These are phyloP conservation scores for Elymus sibiricus DNA, from an alignment of 176 grass and related monocot species.

Conservation along the genomic window DNA sequence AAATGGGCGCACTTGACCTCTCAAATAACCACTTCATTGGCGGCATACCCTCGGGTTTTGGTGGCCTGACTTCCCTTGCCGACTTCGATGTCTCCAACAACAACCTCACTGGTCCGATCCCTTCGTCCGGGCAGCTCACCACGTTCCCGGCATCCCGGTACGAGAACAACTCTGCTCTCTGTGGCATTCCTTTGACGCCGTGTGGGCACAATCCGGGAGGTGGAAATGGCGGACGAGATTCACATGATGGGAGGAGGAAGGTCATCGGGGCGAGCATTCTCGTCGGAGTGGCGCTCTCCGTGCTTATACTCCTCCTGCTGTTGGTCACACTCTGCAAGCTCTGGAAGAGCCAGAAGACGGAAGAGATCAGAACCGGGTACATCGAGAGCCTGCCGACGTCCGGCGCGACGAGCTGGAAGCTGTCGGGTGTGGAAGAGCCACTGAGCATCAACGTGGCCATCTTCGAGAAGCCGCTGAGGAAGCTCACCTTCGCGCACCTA, in stretches of 20 bases:
- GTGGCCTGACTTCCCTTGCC: conserved; percentile 42
- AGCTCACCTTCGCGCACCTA: conserved; percentile 91
- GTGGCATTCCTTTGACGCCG: conserved; percentile 72
- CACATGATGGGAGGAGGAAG: conserved; percentile 37
- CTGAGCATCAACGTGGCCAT: conserved; percentile 96
- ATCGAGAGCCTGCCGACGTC: conserved; percentile 75
- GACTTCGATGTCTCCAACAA: conserved; percentile 94
- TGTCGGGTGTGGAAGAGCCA: conserved; percentile 67
- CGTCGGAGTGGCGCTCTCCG: conserved; percentile 55
- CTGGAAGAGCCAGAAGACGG: conserved; percentile 57
- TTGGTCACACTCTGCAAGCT: conserved; percentile 68
- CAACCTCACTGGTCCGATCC: conserved; percentile 73
- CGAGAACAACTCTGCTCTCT: conserved; percentile 72
- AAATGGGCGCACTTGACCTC: conserved; percentile 68
- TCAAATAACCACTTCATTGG: conserved; percentile 81
- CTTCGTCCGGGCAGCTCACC: conserved; percentile 72
- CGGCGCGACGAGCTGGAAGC: conserved; percentile 73
- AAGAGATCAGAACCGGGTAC: conserved; percentile 48
- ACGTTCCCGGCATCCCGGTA: conserved; percentile 68
- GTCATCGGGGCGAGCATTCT: conserved; percentile 58
- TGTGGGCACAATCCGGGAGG: conserved; percentile 29
- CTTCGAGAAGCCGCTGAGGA: conserved; percentile 90
- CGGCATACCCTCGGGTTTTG: conserved; percentile 56
- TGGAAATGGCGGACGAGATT: background rate
- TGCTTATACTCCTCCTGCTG: conserved; percentile 56